Conservation (phyloP, 768 basidiomycete genomes). For the Serendipita indica region DNA sequence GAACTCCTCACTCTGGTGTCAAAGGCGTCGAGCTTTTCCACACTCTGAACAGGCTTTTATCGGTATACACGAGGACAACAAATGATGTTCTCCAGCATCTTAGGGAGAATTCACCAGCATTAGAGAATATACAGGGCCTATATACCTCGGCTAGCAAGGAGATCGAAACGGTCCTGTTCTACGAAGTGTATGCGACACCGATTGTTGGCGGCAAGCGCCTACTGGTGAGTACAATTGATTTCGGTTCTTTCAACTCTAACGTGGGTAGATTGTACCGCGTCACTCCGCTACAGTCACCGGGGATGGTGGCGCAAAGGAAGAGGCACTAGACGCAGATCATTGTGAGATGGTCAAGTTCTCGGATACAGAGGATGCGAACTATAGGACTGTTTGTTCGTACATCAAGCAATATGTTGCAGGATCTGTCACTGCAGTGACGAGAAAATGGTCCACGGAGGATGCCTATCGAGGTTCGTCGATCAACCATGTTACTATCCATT, state of each 20-base stretch:
- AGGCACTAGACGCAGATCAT: background rate
- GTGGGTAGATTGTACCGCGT: background rate
- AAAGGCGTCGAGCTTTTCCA: background rate
- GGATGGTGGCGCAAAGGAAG: background rate
- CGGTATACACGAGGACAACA: background rate
- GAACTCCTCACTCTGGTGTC: background rate
- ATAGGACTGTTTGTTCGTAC: background rate
- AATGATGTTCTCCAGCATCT: background rate
- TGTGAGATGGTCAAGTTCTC: background rate
- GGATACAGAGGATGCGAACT: background rate
- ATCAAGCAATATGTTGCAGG: background rate
- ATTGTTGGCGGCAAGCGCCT: background rate
- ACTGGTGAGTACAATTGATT: background rate
- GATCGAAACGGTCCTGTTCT: background rate
- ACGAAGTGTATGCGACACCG: background rate
- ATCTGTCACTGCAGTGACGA: background rate
- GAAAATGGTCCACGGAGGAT: background rate
- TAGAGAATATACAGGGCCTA: background rate
- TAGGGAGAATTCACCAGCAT: background rate
- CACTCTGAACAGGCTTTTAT: background rate
- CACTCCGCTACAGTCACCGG: background rate
- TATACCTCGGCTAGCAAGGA: background rate
- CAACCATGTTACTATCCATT: background rate
- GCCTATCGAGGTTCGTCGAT: background rate
- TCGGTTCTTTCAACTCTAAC: background rate